Conservation (phyloP, 768 basidiomycete genomes). For the Strobilomyces confusus region DNA sequence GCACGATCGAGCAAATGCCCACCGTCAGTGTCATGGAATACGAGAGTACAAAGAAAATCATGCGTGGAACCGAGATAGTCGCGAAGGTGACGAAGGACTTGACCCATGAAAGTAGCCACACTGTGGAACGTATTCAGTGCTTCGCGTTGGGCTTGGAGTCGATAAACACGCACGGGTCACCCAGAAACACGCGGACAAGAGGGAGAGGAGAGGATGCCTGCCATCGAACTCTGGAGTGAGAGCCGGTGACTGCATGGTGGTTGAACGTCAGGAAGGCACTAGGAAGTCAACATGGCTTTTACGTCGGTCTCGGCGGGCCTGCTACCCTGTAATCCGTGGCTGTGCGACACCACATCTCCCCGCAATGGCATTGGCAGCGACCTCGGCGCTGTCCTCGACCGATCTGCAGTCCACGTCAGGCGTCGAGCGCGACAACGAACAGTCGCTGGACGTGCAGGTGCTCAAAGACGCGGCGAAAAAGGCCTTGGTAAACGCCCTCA, state of each 20-base stretch:
- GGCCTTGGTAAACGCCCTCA: constrained; percentile 79
- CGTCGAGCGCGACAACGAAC: constrained; percentile 34
- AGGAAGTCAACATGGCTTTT: background rate
- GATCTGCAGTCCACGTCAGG: constrained; percentile 35
- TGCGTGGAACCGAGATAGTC: constrained; percentile 79
- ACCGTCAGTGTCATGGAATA: constrained; percentile 90
- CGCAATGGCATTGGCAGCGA: constrained; percentile 29
- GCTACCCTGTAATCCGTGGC: constrained; percentile 25
- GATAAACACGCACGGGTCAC: constrained; percentile 59
- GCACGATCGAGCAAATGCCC: constrained; percentile 20
- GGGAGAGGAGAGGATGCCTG: constrained; percentile 69
- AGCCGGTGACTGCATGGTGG: constrained; percentile 24
- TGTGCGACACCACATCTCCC: constrained; percentile 19
- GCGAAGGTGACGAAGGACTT: constrained; percentile 71
- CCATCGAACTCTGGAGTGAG: constrained; percentile 29
- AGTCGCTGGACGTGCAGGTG: constrained; percentile 52
- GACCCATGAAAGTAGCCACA: constrained; percentile 79
- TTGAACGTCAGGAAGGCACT: background rate
- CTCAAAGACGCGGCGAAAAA: constrained; percentile 78
- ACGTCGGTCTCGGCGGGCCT: background rate
- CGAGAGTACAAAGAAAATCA: constrained; percentile 73
- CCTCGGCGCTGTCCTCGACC: constrained; percentile 27
- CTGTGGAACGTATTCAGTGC: constrained; percentile 34
- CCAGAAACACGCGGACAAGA: constrained; percentile 82
- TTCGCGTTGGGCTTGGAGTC: background rate